Conservation (phyloP, 768 basidiomycete genomes). For the Hemileccinum impolitum region DNA sequence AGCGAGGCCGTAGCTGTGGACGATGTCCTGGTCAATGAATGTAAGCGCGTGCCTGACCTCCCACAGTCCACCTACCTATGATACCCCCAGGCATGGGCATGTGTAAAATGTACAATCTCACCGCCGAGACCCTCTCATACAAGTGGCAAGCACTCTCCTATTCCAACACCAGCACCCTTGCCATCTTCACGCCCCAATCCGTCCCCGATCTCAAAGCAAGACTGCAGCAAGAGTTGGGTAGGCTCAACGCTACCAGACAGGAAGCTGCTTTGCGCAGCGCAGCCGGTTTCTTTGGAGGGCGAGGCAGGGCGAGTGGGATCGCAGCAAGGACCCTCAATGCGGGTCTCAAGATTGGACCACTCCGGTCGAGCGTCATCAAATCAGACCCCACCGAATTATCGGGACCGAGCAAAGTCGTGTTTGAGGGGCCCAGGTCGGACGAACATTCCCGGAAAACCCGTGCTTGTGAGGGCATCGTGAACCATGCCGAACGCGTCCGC, state of each 20-base stretch:
- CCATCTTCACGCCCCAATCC: constrained; percentile 46
- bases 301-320: constrained; percentile 4
- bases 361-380: constrained; percentile 14
- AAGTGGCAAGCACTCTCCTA: constrained; percentile 63
- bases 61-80: constrained; percentile 2
- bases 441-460: constrained; percentile 39
- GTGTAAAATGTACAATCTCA: constrained; percentile 59
- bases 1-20: constrained; percentile 33
- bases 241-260: constrained; percentile 31
- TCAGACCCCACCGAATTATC: constrained; percentile 16
- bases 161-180: constrained; percentile 29
- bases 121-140: constrained; percentile 52
- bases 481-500: not conserved
- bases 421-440: constrained; percentile 30
- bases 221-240: constrained; percentile 42
- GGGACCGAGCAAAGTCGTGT: constrained; percentile 28
- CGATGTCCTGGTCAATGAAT: constrained; percentile 49
- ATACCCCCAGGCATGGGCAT: constrained; percentile 51
- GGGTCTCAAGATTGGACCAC: constrained; percentile 14
- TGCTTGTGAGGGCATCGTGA: constrained; percentile 47
- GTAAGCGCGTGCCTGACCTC: constrained; percentile 31
- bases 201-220: constrained; percentile 41
- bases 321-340: constrained; percentile 7
- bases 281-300: constrained; percentile 8
- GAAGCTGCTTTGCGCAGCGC: constrained; percentile 25